Evolutionary conservation across 768 basidiomycete species (phyloP).

Genomic region (Collybia sp.): DNA sequence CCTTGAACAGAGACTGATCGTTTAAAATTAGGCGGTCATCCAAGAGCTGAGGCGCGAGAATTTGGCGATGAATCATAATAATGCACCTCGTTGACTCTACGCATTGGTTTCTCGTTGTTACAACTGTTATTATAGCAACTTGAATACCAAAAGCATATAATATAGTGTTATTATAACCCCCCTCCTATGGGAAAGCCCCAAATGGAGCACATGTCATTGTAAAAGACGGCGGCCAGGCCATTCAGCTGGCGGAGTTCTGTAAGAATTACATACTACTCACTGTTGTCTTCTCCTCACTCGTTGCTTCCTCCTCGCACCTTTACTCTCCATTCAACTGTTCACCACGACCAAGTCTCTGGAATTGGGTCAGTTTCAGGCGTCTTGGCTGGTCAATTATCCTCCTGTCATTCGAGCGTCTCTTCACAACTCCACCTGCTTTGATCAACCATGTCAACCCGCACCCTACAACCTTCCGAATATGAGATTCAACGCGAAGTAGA

Average conservation of each 20-base stretch:
- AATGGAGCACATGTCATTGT: too few species aligned
- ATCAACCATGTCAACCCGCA: constrained; percentile 31
- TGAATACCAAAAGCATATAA: too few species aligned
- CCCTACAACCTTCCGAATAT: constrained; percentile 75
- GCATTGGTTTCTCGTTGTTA: too few species aligned
- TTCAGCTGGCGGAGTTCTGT: too few species aligned
- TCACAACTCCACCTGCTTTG: constrained; percentile 1
- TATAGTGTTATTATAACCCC: too few species aligned
- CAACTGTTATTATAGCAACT: too few species aligned
- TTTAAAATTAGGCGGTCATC: constrained; percentile 61
- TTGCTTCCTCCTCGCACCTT: not conserved
- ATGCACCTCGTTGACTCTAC: constrained; percentile 3
- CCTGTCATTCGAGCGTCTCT: constrained; percentile 1
- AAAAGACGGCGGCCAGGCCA: too few species aligned
- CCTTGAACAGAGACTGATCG: constrained; percentile 1
- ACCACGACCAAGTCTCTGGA: too few species aligned
- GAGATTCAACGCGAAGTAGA: constrained; percentile 88
- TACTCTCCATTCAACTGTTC: not conserved
- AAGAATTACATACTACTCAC: too few species aligned
- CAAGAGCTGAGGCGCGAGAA: constrained; percentile 79
- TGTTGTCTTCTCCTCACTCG: not conserved
- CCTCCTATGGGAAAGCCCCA: too few species aligned
- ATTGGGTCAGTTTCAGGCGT: not conserved
- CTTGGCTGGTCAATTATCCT: not conserved
- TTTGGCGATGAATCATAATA: constrained; percentile 33